These are phyloP conservation scores for Hyphopichia khmerensis DNA, from an alignment of 1,139 yeast species.

Conservation along the genomic window DNA sequence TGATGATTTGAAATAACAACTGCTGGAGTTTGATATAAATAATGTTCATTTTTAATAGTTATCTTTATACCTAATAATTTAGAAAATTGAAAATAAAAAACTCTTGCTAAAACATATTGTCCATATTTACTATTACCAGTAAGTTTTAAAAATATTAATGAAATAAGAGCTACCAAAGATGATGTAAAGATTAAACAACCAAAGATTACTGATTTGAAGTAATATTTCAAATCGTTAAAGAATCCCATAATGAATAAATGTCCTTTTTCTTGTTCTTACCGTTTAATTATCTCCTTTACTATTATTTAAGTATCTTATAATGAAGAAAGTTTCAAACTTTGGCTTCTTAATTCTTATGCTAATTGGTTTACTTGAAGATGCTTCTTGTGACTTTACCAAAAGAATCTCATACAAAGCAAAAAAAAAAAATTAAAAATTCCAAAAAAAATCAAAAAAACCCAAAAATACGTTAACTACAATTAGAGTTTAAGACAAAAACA, in stretches of 20 bases:
- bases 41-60: conserved; percentile 55
- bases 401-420: not conserved
- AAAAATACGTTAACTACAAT: not conserved
- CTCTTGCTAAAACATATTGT: conserved; percentile 89
- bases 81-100: conserved; percentile 64
- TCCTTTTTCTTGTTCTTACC: too few relatives aligned
- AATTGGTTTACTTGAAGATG: too few relatives aligned
- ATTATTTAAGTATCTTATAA: too few relatives aligned
- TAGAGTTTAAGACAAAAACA: not conserved
- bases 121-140: conserved; percentile 76
- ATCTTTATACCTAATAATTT: conserved; percentile 66
- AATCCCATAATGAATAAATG: conserved; percentile 6
- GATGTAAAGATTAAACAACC: conserved; percentile 54
- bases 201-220: conserved; percentile 53
- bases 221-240: conserved; percentile 43
- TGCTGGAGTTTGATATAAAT: conserved; percentile 67
- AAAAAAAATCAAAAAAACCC: not conserved
- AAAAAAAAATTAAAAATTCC: not conserved
- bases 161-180: conserved; percentile 73
- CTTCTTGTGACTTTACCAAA: not conserved
- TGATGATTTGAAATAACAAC: conserved; percentile 90
- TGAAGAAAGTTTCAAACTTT: too few relatives aligned
- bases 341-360: too few relatives aligned
- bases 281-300: too few relatives aligned
- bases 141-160: conserved; percentile 65